A percentile compares a stretch with the other conserved stretches of the same genome.
Conservation (phyloP, 371 early-diverging fungal genomes). For the Rhizopus delemar region DNA sequence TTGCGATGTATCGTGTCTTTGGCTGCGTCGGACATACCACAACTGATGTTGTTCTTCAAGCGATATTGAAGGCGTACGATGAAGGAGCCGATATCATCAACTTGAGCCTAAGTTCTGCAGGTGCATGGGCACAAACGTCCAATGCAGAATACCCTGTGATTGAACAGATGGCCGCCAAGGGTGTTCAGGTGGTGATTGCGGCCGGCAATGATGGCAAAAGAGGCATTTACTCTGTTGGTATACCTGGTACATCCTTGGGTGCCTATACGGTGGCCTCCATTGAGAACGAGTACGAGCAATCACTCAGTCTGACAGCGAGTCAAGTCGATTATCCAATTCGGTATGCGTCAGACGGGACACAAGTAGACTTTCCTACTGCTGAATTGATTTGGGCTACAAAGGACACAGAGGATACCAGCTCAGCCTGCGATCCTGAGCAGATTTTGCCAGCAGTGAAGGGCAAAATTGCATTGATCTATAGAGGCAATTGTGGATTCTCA, state of each 20-base stretch:
- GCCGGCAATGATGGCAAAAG: slow-evolving; percentile 57
- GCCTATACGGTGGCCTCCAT: slow-evolving; percentile 62
- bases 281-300: slow-evolving; percentile 32
- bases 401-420: neutral
- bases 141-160: slow-evolving; percentile 10
- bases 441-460: slow-evolving; percentile 25
- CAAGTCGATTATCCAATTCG: slow-evolving; percentile 2
- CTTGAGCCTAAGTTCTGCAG: slow-evolving; percentile 61
- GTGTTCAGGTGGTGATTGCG: slow-evolving; percentile 52
- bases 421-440: slow-evolving; percentile 15
- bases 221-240: slow-evolving; percentile 43
- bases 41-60: slow-evolving; percentile 61
- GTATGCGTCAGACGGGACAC: neutral
- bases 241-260: slow-evolving; percentile 48
- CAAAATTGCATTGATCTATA: slow-evolving; percentile 51
- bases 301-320: neutral
- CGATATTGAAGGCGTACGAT: slow-evolving; percentile 60
- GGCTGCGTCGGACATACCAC: slow-evolving; percentile 57
- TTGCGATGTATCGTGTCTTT: slow-evolving; percentile 62
- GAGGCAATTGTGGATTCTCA: slow-evolving; percentile 58
- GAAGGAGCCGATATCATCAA: slow-evolving; percentile 59
- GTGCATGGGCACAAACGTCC: slow-evolving; percentile 40
- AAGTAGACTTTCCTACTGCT: neutral
- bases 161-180: slow-evolving; percentile 11
- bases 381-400: slow-evolving; percentile 7